phyloP scores from a whole-genome alignment of 805 yeast species.

The Candida broadrunensis region DNA sequence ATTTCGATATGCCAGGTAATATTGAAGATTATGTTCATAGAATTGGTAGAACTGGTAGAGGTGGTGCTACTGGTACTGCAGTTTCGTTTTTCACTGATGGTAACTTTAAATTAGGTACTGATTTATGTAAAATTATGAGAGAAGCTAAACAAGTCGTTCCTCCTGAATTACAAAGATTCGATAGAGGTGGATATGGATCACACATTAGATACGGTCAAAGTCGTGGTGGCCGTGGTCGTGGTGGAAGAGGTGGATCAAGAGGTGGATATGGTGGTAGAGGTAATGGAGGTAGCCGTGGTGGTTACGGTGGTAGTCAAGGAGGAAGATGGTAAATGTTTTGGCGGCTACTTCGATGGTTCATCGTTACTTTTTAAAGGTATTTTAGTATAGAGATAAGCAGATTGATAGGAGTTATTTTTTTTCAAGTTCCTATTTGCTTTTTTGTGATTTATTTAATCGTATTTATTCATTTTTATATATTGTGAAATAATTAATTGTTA shows the following conservation, averaged over 20 bases:
- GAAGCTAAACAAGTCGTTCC: constrained; percentile 95
- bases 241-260: constrained; percentile 50
- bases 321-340: too few relatives aligned
- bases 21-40: constrained; percentile 98
- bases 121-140: constrained; percentile 81
- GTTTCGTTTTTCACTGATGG: constrained; percentile 89
- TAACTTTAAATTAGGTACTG: constrained; percentile 85
- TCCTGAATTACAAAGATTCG: constrained; percentile 69
- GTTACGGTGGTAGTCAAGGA: too few relatives aligned
- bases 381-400: too few relatives aligned
- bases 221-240: constrained; percentile 50
- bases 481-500: too few relatives aligned
- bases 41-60: constrained; percentile 99
- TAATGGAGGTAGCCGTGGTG: constrained; percentile 37
- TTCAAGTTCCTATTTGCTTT: too few relatives aligned
- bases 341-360: too few relatives aligned
- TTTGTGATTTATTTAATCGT: too few relatives aligned
- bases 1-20: constrained; percentile 97
- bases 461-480: too few relatives aligned
- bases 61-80: constrained; percentile 95
- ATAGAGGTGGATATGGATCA: constrained; percentile 63
- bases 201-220: constrained; percentile 50
- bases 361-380: too few relatives aligned
- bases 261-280: constrained; percentile 50
- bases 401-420: too few relatives aligned